Base-by-base conservation (phyloP, 108 stramenopile species). In the Craspedostauros australis region DNA sequence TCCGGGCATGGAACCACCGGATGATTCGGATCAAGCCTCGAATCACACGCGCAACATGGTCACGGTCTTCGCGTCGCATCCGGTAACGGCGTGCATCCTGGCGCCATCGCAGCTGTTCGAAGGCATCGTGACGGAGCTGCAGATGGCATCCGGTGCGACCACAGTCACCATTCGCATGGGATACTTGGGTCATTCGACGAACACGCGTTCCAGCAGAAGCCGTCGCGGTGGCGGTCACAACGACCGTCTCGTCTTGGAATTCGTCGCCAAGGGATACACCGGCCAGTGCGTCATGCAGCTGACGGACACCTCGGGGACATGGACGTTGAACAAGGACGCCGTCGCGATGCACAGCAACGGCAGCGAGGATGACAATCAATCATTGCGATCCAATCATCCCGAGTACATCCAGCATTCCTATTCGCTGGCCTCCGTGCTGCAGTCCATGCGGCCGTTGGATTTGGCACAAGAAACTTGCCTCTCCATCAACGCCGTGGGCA, bases 381-480 rank as follows among this genome's bases (percentile, higher is more conserved):
- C 19, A 16, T 18, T 20, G 24, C 24, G 19, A 23, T 4, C 22
- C 11, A 12, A 14, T 43, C 14, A 7, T 43, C 5, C 42, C 42
- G 14, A 6, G 6, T 14, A 16, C 7, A n/a, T 49, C 24, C 26
- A 26, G 8, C 27, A 56, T 38, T 30, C 46, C 24, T 64, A 64
- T 41, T 44, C 64, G 4, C 39, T 49, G 23, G 39, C 46, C 1
- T 46, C 45, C 1, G 55, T 46, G 64, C 20, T 8, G 39, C 64
- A 32, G 28, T 54, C 64, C 4, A 31, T 64, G 34, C 43, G 50
- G 20, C 64, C 64, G n/a, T 27, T 64, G 27, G 64, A 64, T n/a
- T 31, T 49, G 46, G 54, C 64, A 28, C 33, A 25, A 9, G 64
- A 64, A 49, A 64, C 64, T 8, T 64, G 64, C 34, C 38, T 64